Base-by-base conservation (phyloP, 2,329 filamentous ascomycete species). In the Elsinoe necatrix region DNA sequence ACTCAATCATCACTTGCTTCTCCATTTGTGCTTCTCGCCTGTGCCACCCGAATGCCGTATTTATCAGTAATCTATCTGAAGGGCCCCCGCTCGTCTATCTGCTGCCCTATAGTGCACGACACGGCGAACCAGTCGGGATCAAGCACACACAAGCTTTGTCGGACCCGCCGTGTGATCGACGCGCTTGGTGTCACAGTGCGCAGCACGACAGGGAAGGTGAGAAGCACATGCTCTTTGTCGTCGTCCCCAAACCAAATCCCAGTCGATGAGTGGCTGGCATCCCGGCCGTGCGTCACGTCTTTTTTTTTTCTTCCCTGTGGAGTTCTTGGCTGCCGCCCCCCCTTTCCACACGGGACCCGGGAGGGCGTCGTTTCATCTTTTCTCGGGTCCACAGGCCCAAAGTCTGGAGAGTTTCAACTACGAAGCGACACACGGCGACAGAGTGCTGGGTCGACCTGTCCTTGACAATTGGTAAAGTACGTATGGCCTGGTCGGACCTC, bases 151-250 rank as follows among this genome's bases (percentile, higher is more conserved):
- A 50, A 50, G 45, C 45, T 50, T 34, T 16, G 43, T 29, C 43
- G 27, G 43, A 48, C 23, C 43, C 43, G 43, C 16, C 43, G 43
- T 48, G 3, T 29, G 43, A 48, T 29, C 23, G 16, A 12, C 43
- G 23, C 43, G 27, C 23, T 29, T 29, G n/a, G 43, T 48, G 43
- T 48, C 43, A 48, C 43, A 48, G 43, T 29, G 21, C 43, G 12
- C 23, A n/a, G 21, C 7, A 3, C 21, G n/a, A n/a, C 23, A 48
- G n/a, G 27, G 43, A 16, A 29, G 23, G 18, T 18, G 12, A 16
- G 14, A 29, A 34, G 43, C 23, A 29, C 43, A 43, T 43, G 41
- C 41, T 18, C n/a, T 8, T 42, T 5, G 5, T 20, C 16, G 3
- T 14, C 14, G 14, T 42, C 37, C 37, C 16, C n/a, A n/a, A n/a